Percentiles rank a stretch among this genome's conserved stretches.
phyloP scores from a whole-genome alignment of 495 filamentous ascomycete species.

The Astrothelium macrocarpum region DNA sequence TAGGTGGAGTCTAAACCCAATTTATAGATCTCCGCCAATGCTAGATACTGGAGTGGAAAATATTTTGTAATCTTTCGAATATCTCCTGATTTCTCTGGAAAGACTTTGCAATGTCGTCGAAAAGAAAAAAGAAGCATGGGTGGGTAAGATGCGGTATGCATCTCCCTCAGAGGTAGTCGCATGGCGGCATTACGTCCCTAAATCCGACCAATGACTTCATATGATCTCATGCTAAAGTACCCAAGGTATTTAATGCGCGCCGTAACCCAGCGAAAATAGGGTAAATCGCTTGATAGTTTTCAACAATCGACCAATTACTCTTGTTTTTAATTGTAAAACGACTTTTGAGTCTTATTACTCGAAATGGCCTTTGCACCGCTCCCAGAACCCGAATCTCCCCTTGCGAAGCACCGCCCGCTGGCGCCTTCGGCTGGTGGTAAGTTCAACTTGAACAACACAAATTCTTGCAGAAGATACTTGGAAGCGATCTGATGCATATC shows the following conservation, averaged over 20 bases:
- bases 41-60: too few relatives aligned
- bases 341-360: background rate
- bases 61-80: too few relatives aligned
- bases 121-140: too few relatives aligned
- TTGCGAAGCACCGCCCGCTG: background rate
- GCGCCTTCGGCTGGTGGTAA: background rate
- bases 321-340: background rate
- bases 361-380: conserved; percentile 1
- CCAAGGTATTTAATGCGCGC: too few relatives aligned
- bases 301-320: background rate
- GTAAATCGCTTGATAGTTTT: too few relatives aligned
- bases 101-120: too few relatives aligned
- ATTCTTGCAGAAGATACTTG: background rate
- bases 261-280: too few relatives aligned
- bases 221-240: background rate
- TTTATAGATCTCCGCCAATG: background rate
- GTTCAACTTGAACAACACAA: background rate
- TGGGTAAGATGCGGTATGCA: too few relatives aligned
- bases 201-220: background rate
- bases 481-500: background rate
- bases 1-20: background rate
- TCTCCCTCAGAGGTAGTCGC: too few relatives aligned
- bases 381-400: conserved; percentile 1
- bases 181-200: too few relatives aligned
- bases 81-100: too few relatives aligned